Base-by-base conservation (phyloP, 2,329 filamentous ascomycete genomes). In the Calonectria leucothoes region DNA sequence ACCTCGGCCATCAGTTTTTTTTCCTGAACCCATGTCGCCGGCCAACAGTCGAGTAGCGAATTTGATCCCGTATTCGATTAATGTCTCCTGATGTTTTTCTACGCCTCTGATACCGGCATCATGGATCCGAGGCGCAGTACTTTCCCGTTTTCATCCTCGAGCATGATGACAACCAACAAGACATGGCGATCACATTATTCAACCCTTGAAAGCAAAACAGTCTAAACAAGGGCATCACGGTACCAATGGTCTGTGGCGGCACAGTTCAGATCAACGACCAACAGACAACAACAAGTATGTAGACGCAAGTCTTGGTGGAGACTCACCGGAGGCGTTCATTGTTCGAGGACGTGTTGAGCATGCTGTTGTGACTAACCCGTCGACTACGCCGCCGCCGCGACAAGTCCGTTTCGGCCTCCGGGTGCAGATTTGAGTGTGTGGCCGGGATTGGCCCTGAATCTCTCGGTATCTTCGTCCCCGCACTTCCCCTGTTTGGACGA, bases 131-230 rank as follows among this genome's bases (percentile, higher is more conserved):
- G 55, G 55, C 55, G 33, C 55, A 37, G 66, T 42, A 6, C 5
- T 57, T 45, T 42, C 42, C 33, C 52, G 12, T 33, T 49, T 37
- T 59, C 55, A 31, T 59, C n/a, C 37, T 48, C 23, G 20, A 51
- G 37, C 66, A 68, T 55, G 42, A 63, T 27, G 37, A 29, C 15
- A 25, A 66, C 63, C 55, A 71, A 63, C 63, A 52, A 49, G 31
- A 27, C 52, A 33, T 65, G n/a, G 35, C 39, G n/a, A 23, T 71
- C 55, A 63, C 65, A 72, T 69, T 65, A 37, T 57, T 69, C 25
- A n/a, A 23, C 48, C 39, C 45, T 39, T 33, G 17, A 31, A 48
- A 51, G 25, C 45, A 52, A 37, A 57, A 23, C 49, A 49, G 29
- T 12, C 4, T 29, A 57, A 61, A 17, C 25, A 10, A 35, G 11